Base-by-base conservation (phyloP, 2,329 filamentous ascomycete genomes). In the Aureobasidium sp. region DNA sequence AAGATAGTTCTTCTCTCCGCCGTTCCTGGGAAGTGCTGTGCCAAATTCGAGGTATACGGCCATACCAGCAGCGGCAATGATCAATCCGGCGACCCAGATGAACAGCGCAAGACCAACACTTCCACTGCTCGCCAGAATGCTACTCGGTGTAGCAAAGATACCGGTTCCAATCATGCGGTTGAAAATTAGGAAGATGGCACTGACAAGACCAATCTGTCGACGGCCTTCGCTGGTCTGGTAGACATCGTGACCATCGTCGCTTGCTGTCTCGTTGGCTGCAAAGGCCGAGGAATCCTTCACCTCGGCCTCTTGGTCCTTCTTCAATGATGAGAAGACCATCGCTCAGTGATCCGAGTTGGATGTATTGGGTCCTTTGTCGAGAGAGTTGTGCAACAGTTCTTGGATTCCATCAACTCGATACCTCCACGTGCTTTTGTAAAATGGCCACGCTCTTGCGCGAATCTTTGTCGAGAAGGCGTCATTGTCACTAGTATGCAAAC, bases 1-100 rank as follows among this genome's bases (percentile, higher is more conserved):
- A 66, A 87, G 83, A 68, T 87, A 87, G 72, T 85, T 86, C 75
- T 87, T 86, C 72, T 87, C 84, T 20, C 85, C 84, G 44, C 85
- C 85, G 69, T 86, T 87, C 55, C 80, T 79, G 47, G 85, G 85
- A 48, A 88, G 80, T 0, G 81, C 84, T 0, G 84, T 87, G 27
- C 86, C 86, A 63, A 84, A 86, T 70, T 88, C 86, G 62, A 88
- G 76, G 65, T 86, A 87, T 22, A 87, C 83, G n/a, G 82, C 80
- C 59, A 84, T 83, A 62, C 85, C 86, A 12, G 83, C 82, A 14
- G 75, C 78, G 5, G 85, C 83, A 66, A 88, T 86, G 56, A 86
- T 67, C 74, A 83, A 83, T 29, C 85, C 85, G 1, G 76, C 77
- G 1, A 87, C 76, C 85, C 85, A 88, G 66, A 88, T 80, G 66